Base-by-base conservation (phyloP, 176 grass and related monocot species). In the Oryza glaberrima region DNA sequence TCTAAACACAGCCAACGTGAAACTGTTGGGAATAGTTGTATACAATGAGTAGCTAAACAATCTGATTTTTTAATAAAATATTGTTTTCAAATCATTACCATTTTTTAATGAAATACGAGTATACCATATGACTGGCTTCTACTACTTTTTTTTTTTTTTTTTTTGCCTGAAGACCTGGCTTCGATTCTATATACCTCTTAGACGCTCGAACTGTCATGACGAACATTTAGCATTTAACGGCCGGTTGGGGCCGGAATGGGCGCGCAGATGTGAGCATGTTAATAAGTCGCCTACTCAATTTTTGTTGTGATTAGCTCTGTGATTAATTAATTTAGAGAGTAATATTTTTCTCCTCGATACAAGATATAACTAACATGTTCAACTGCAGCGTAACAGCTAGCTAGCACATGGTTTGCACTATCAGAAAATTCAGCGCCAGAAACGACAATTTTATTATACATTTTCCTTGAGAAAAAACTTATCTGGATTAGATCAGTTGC, bases 401-500 rank as follows among this genome's bases (percentile, higher is more conserved):
- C 79, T 56, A 79, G 67, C 64, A 9, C 43, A 44, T 41, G 40
- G 10, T 4, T 76, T 69, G 60, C 4, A 17, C 49, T 52, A 6
- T 51, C 49, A 76, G 65, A 82, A 82, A 82, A 46, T 26, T 69
- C 19, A 70, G 49, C 46, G 41, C 51, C 47, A 49, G 47, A 49
- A 38, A 38, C 36, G 36, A 38, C 36, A 38, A 38, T 38, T 38
- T 38, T 6, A 38, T 38, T 38, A 38, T 38, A 13, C 11, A 30
- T 17, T 35, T 4, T 41, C 32, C n/a, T 69, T 26, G 4, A 11
- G 13, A 78, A 36, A 78, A 65, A 38, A 3, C 9, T 44, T 11
- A 78, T 73, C 67, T 73, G 34, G 52, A 78, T 48, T 7, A 17
- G 20, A 70, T 72, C 80, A 65, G 73, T 23, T 83, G 68, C 80